Evolutionary conservation across 1,284 basidiomycete genomes (phyloP), one percentile per base, ranked within the genome.

Genomic region (Porodaedalea pini): DNA sequence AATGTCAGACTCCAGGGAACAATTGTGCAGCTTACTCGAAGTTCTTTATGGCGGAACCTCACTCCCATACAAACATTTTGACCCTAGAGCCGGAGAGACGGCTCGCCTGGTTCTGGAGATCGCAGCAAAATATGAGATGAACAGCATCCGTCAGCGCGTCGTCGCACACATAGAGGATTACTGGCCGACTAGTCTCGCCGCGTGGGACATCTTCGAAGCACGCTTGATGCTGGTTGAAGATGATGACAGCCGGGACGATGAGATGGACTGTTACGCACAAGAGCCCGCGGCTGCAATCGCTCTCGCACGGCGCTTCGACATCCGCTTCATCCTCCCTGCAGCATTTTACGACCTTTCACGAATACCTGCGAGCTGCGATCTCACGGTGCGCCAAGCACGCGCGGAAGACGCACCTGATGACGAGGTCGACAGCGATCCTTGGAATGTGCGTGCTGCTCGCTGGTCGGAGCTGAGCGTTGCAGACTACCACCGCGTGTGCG

Each of bases 271-370:
- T 25, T 52, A 23, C 27, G 50, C 50, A 21, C 23, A 36, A 19
- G 52, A 54, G 19, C 52, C 52, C 8, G 52, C 52, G 8, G 29
- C 52, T 25, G 43, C 52, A 23, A 44, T 54, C 43, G 40, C 27
- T 3, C 40, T 54, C 4, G 40, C 52, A 4, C 40, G 52, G 25
- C 39, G 40, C 34, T 54, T 44, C 31, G 52, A 54, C 25, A 54
- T 54, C 29, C 37, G 19, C 36, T 36, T 29, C 15, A 34, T 54
- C 31, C 52, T 54, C 17, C 52, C 52, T 8, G 52, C 41, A 11
- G 52, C 52, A 15, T 54, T 54, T 41, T 54, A 54, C 32, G 41
- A 54, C 43, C 40, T 54, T n/a, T 40, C 23, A n/a, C 32, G 57
- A 15, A 36, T 54, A 5, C 40, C 52, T 3, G 7, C 36, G n/a